Percentiles rank a stretch among this genome's conserved stretches.
phyloP scores from a whole-genome alignment of 2,329 filamentous ascomycete species.

The Cytospora piceicola region DNA sequence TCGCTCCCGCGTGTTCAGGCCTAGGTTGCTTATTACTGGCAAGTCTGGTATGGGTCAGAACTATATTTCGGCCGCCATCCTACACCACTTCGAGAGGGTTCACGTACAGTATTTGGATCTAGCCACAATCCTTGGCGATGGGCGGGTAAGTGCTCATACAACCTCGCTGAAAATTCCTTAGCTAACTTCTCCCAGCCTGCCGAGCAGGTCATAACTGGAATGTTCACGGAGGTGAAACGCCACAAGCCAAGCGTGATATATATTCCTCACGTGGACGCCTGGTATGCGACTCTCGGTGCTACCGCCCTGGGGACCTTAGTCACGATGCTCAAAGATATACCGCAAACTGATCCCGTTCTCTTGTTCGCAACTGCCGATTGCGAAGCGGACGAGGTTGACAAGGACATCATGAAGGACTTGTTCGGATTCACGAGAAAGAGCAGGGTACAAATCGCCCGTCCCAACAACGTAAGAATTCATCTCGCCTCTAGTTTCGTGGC shows the following conservation, averaged over 20 bases:
- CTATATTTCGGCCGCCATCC: slow-evolving; percentile 81
- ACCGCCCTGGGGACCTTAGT: slow-evolving; percentile 81
- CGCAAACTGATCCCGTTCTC: slow-evolving; percentile 88
- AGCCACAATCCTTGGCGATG: slow-evolving; percentile 82
- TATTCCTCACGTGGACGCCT: slow-evolving; percentile 86
- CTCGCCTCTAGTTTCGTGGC: background rate
- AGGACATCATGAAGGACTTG: slow-evolving; percentile 70
- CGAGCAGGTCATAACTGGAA: slow-evolving; percentile 85
- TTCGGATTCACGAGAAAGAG: slow-evolving; percentile 88
- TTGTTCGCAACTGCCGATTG: slow-evolving; percentile 83
- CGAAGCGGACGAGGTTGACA: slow-evolving; percentile 63
- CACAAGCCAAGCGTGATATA: slow-evolving; percentile 97
- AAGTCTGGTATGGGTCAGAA: slow-evolving; percentile 88
- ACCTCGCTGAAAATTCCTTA: slow-evolving; percentile 25
- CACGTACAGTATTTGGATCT: slow-evolving; percentile 96
- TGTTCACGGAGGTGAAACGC: slow-evolving; percentile 90
- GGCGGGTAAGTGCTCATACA: slow-evolving; percentile 59
- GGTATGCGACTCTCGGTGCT: slow-evolving; percentile 69
- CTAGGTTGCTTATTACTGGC: slow-evolving; percentile 83
- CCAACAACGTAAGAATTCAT: slow-evolving; percentile 58
- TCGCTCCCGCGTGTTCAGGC: slow-evolving; percentile 83
- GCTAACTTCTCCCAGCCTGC: slow-evolving; percentile 56
- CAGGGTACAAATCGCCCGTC: slow-evolving; percentile 69
- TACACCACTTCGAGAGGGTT: slow-evolving; percentile 90
- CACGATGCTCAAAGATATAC: slow-evolving; percentile 77